Base-by-base conservation (phyloP, 2,329 filamentous ascomycete genomes). In the Fusarium stilboides region DNA sequence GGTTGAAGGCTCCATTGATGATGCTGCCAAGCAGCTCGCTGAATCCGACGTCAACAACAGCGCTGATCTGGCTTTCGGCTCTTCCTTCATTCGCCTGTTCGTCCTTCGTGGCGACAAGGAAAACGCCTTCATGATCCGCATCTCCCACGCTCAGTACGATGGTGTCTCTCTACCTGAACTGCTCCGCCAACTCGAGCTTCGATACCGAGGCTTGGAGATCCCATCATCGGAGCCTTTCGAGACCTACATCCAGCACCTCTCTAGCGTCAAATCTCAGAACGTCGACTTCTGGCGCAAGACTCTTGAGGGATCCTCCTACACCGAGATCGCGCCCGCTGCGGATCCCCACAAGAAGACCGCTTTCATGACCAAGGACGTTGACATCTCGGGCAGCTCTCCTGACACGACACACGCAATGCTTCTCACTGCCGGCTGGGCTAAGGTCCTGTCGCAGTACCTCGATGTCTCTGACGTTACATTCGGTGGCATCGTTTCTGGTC, bases 111-210 rank as follows among this genome's bases (percentile, higher is more conserved):
- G 72, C 0, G 51, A 57, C 5, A 58, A 22, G 8, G 72, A 74
- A 31, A 74, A 72, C 5, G 72, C 68, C 1, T 57, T 74, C 8
- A 70, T 74, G 62, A 74, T 74, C 12, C 72, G 72, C 8, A 69
- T 86, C 15, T 86, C 84, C 0, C 84, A 85, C 64, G 83, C 84
- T 1, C 83, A 85, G 65, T 85, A 85, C 51, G 83, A 85, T 24
- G 83, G 83, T 26, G 80, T 85, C 19, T 85, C 80, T 22, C 74
- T 85, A 5, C 83, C 83, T 1, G 76, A 78, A 6, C 75, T 85
- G 1, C 78, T 83, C 34, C 74, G 77, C 2, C 78, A 82, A 45
- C 76, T 85, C 28, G 77, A 80, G 3, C 74, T 78, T 5, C 76
- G 80, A 8, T 85, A 85, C 62, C 60, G 70, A 3, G 78, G 77